Base-by-base conservation (phyloP, 345 rosid genomes). In the Populus simonii region DNA sequence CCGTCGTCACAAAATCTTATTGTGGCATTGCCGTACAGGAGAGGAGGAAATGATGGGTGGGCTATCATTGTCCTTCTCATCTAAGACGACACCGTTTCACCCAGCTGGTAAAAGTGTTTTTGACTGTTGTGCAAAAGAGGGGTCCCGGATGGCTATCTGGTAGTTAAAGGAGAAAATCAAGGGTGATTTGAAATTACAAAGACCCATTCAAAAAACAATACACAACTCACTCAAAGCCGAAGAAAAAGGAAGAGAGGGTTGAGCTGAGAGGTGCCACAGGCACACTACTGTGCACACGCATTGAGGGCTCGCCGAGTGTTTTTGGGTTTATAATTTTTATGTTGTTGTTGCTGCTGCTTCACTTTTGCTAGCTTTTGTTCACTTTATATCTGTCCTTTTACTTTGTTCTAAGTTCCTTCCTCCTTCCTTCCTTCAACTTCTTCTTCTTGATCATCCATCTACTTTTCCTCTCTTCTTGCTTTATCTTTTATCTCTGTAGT, bases 341-440 rank as follows among this genome's bases (percentile, higher is more conserved):
- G 35, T 80, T 12, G 18, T 65, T 45, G 45, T 13, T 8, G 43
- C 43, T 45, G 31, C 41, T 49, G 63, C 66, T 70, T 41, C 59
- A 66, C 61, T 57, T 39, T 45, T 68, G 47, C 39, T 76, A 36
- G 27, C 83, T 78, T 84, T 78, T 70, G 59, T 76, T 85, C 81
- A 73, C 94, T 90, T 89, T 89, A 81, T 89, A 79, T 90, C 92
- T 86, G 76, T 72, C 65, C 80, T 85, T 87, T 71, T 82, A 74
- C 87, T 80, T 85, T 86, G 80, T 79, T 83, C 81, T 59, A 59
- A 55, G 80, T 80, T 39, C 43, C 10, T 47, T 15, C 51, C 4
- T 47, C 75, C 55, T 2, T 36, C 53, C 68, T 76, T 49, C 71
- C 71, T 73, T 72, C 80, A 45, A 31, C 67, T 76, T 59, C 77